phyloP scores from a whole-genome alignment of 176 grass and related monocot species.

The Bolboschoenus planiculmis region DNA sequence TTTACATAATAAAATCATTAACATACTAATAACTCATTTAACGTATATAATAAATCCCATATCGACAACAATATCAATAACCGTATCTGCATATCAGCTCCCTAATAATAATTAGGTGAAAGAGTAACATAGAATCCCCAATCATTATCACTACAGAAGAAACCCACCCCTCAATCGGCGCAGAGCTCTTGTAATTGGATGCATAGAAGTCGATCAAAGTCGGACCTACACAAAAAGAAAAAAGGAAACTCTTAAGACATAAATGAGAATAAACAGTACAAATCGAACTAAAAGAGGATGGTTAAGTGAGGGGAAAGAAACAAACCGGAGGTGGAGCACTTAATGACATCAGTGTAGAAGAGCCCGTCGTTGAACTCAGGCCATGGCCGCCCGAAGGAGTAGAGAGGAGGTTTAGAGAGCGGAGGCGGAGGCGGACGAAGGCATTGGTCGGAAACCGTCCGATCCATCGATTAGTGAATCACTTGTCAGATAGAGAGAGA shows the following conservation, averaged over 20 bases:
- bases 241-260: slow-evolving; percentile 16
- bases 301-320: neutral
- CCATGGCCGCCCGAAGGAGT: slow-evolving; percentile 67
- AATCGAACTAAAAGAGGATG: neutral
- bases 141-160: neutral
- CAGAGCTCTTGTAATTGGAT: slow-evolving; percentile 68
- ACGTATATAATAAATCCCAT: too few species aligned
- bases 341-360: slow-evolving; percentile 61
- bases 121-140: neutral
- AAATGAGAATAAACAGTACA: slow-evolving; percentile 17
- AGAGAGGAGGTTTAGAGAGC: slow-evolving; percentile 12
- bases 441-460: neutral
- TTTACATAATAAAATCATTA: too few species aligned
- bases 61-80: too few species aligned
- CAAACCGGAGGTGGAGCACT: slow-evolving; percentile 32
- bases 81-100: too few species aligned
- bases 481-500: too few species aligned
- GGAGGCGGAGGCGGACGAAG: neutral
- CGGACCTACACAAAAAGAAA: neutral
- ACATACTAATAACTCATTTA: too few species aligned
- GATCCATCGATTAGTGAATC: too few species aligned
- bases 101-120: neutral
- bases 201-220: slow-evolving; percentile 73
- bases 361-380: slow-evolving; percentile 76
- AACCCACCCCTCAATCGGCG: slow-evolving; percentile 55